phyloP scores from a whole-genome alignment of 805 yeast genomes.

The Wickerhamiella galacta region DNA sequence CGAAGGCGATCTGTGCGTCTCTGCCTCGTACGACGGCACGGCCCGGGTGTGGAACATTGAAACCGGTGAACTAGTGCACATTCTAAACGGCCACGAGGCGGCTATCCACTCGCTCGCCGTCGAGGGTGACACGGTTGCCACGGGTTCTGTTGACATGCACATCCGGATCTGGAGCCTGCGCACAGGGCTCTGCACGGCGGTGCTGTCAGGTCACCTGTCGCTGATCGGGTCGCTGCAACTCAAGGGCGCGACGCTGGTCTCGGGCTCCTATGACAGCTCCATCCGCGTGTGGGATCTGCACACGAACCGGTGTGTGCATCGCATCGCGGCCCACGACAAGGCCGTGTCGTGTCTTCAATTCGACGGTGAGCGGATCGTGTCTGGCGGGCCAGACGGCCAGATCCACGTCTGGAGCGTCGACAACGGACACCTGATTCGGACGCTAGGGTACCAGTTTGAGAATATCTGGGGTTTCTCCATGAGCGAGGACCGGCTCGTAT shows the following conservation, averaged over 20 bases:
- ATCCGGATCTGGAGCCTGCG: slow-evolving; percentile 90
- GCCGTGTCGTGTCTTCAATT: slow-evolving; percentile 27
- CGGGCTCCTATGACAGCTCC: slow-evolving; percentile 46
- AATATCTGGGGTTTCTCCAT: slow-evolving; percentile 28
- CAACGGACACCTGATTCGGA: slow-evolving; percentile 25
- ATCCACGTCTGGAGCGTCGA: slow-evolving; percentile 27
- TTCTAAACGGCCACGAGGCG: slow-evolving; percentile 79
- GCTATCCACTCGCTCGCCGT: slow-evolving; percentile 88
- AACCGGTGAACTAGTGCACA: slow-evolving; percentile 77
- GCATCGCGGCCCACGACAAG: slow-evolving; percentile 30
- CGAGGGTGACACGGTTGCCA: slow-evolving; percentile 76
- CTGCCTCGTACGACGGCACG: slow-evolving; percentile 80
- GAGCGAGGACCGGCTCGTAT: slow-evolving; percentile 24
- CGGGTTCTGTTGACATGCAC: slow-evolving; percentile 89
- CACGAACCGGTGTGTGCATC: slow-evolving; percentile 61
- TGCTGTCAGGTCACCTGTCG: slow-evolving; percentile 75
- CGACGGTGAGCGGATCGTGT: slow-evolving; percentile 25
- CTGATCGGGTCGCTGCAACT: slow-evolving; percentile 78
- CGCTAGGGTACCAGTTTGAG: slow-evolving; percentile 21
- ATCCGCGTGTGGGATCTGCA: slow-evolving; percentile 49
- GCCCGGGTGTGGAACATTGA: slow-evolving; percentile 84
- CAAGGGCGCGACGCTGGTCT: slow-evolving; percentile 51
- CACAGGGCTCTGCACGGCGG: slow-evolving; percentile 64
- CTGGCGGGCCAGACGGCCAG: slow-evolving; percentile 29
- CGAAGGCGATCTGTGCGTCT: slow-evolving; percentile 35